Evolutionary conservation across 148 eudicot species (phyloP), one percentile per base, ranked within the genome.

Genomic region (Diospyros lotus): DNA sequence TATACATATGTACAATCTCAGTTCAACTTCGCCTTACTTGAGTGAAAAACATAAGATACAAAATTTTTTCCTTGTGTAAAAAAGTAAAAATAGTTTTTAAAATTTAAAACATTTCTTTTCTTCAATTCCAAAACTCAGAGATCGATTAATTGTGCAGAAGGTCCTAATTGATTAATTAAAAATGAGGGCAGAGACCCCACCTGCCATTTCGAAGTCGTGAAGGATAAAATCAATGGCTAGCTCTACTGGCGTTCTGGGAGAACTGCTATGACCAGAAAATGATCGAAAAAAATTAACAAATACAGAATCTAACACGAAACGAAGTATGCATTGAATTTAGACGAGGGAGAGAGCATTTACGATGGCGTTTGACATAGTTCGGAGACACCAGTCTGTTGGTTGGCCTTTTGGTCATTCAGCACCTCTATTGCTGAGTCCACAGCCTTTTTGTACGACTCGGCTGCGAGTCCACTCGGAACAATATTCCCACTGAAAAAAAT

Each of bases 201-300:
- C 98, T 68, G 98, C 96, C 98, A 93, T 93, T 81, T 93, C 98
- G 79, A 93, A 93, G 80, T 93, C 98, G 77, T 93, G 96, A 38
- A 93, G 98, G 69, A 93, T 90, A 84, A 93, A 93, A 80, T 93
- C 98, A 77, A 93, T 91, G 41, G 98, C 98, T 80, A 93, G 81
- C 79, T 93, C 98, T 6, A 93, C 91, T 3, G 98, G 98, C 45
- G 92, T 89, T 82, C 84, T 88, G 13, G 98, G 92, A 8, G 64
- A 68, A 18, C 98, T 93, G 85, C 6, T 73, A 68, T 56, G 9
- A 44, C 62, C 68, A 52, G 38, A 69, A 63, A 77, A 3, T 3
- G 28, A 18, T 51, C 8, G 58, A 50, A 46, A 28, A 28, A 28
- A 28, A 28, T 28, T 28, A 28, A 28, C 28, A 28, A 28, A 28